Evolutionary conservation across 441 rosid genomes (phyloP).

Genomic region (Francoa sonchifolia): DNA sequence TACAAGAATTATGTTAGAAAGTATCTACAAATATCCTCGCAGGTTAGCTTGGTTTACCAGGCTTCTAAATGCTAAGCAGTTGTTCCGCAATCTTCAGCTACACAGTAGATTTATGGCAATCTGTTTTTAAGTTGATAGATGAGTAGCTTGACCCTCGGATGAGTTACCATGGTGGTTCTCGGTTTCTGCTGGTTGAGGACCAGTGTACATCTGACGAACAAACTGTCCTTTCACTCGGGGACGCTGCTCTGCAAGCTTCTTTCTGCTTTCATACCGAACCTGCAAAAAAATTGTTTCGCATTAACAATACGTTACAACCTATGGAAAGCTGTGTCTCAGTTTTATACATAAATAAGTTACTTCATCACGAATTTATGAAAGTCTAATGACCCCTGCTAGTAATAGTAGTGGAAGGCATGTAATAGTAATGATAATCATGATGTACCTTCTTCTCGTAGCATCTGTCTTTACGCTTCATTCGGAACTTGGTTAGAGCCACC

Average conservation of each 20-base stretch:
- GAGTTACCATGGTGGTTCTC: slow-evolving; percentile 12
- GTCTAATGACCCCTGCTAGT: neutral
- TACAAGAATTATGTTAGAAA: too few relatives aligned
- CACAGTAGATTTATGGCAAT: too few relatives aligned
- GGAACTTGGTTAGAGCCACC: slow-evolving; percentile 73
- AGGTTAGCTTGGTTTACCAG: too few relatives aligned
- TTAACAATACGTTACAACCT: too few relatives aligned
- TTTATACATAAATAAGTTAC: too few relatives aligned
- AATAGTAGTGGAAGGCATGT: neutral
- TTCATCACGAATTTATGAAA: too few relatives aligned
- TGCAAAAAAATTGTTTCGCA: slow-evolving; percentile 15
- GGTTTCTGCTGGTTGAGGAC: slow-evolving; percentile 17
- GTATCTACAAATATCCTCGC: too few relatives aligned
- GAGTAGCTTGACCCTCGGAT: slow-evolving; percentile 5
- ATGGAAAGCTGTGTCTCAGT: too few relatives aligned
- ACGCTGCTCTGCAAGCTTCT: slow-evolving; percentile 79
- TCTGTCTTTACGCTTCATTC: slow-evolving; percentile 86
- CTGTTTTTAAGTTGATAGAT: too few relatives aligned
- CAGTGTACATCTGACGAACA: slow-evolving; percentile 46
- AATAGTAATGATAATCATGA: neutral
- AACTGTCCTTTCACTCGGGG: slow-evolving; percentile 86
- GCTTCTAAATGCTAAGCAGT: too few relatives aligned
- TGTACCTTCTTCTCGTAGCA: slow-evolving; percentile 83
- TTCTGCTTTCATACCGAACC: slow-evolving; percentile 88
- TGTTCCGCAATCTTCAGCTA: too few relatives aligned